phyloP scores from a whole-genome alignment of 768 basidiomycete genomes.

The Tricholomella constricta region DNA sequence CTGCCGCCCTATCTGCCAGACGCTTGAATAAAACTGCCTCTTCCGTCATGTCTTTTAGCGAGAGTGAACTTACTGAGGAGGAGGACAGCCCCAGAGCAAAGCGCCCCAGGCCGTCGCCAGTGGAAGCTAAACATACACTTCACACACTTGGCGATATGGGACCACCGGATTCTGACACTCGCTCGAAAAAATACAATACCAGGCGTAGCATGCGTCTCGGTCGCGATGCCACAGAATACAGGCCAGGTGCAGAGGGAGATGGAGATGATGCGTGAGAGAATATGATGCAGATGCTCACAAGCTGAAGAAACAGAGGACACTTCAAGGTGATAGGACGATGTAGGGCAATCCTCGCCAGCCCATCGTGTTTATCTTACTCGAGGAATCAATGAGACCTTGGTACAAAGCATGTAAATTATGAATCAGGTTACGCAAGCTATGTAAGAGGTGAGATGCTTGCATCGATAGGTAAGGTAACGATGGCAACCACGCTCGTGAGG shows the following conservation, averaged over 20 bases:
- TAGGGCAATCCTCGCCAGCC: too few species aligned
- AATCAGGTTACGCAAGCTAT: too few species aligned
- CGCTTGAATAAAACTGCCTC: conserved; percentile 23
- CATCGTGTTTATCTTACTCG: too few species aligned
- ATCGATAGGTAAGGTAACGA: too few species aligned
- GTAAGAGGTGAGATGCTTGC: too few species aligned
- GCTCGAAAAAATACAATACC: not conserved
- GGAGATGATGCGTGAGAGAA: not conserved
- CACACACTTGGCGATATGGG: conserved; percentile 8
- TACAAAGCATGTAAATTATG: too few species aligned
- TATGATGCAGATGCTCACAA: conserved; percentile 32
- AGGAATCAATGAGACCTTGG: too few species aligned
- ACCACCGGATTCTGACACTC: conserved; percentile 1
- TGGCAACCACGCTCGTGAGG: too few species aligned
- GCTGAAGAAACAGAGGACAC: conserved; percentile 36
- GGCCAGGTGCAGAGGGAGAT: not conserved
- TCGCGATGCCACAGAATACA: conserved; percentile 2
- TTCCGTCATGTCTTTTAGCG: conserved; percentile 25
- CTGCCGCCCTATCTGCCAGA: conserved; percentile 18
- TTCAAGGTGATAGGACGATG: conserved; percentile 2
- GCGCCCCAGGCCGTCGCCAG: conserved; percentile 25
- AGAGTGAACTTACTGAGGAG: conserved; percentile 29
- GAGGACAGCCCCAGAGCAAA: conserved; percentile 29
- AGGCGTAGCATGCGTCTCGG: conserved; percentile 1
- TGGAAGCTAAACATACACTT: conserved; percentile 22